Percentiles rank a stretch among this genome's conserved stretches.
Conservation (phyloP, 108 stramenopile genomes). For the Cyclotella cryptica region DNA sequence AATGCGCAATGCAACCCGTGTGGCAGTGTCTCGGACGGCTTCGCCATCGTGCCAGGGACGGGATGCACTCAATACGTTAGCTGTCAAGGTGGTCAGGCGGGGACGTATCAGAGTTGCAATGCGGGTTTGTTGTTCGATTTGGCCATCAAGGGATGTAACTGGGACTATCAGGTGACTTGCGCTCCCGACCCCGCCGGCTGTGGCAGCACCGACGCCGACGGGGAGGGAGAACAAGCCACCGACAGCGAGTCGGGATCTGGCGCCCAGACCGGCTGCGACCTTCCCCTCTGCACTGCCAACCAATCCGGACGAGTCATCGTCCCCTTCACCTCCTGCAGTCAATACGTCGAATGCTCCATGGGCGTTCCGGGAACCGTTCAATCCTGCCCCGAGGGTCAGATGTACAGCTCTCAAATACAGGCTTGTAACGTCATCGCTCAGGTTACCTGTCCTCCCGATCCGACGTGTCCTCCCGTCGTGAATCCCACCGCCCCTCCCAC, state of each 20-base stretch:
- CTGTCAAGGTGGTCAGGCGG: conserved; percentile 15
- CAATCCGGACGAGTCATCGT: conserved; percentile 11
- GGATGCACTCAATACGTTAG: conserved; percentile 19
- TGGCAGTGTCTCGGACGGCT: neutral
- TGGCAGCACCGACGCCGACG: neutral
- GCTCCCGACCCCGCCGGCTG: conserved; percentile 1
- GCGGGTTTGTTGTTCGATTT: conserved; percentile 11
- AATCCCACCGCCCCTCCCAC: conserved; percentile 1
- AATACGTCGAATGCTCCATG: conserved; percentile 21
- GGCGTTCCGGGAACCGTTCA: conserved; percentile 15
- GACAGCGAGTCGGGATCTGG: neutral
- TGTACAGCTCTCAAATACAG: conserved; percentile 16
- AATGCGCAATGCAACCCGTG: conserved; percentile 22
- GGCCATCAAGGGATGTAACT: conserved; percentile 22
- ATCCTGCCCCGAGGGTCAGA: conserved; percentile 11
- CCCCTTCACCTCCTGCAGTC: conserved; percentile 9
- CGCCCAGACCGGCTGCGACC: neutral
- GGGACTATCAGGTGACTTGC: conserved; percentile 28
- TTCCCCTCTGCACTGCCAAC: conserved; percentile 11
- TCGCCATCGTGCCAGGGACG: conserved; percentile 15
- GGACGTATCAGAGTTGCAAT: conserved; percentile 8
- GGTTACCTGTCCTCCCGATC: conserved; percentile 28
- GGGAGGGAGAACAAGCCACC: neutral
- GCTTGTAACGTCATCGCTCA: conserved; percentile 16
- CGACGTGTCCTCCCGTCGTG: conserved; percentile 16